phyloP scores from a whole-genome alignment of 495 filamentous ascomycete species.

The Endocarpon pusillum region DNA sequence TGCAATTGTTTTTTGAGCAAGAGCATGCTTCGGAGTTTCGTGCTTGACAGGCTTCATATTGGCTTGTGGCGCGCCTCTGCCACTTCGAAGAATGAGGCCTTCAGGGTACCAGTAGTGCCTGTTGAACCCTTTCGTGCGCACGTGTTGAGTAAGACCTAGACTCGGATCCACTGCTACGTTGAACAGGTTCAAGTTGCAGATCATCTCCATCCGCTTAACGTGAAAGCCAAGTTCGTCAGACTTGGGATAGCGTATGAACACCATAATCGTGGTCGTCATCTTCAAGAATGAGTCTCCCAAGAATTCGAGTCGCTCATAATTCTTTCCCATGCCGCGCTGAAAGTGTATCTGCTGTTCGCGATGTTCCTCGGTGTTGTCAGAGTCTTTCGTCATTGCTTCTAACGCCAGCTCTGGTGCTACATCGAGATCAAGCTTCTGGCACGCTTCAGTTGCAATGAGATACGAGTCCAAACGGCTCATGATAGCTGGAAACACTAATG shows the following conservation, averaged over 20 bases:
- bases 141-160: constrained; percentile 46
- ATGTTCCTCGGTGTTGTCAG: constrained; percentile 75
- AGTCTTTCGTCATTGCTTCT: constrained; percentile 89
- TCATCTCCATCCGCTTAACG: constrained; percentile 72
- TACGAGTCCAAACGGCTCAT: constrained; percentile 69
- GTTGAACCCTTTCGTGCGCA: constrained; percentile 53
- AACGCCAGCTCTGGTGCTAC: constrained; percentile 56
- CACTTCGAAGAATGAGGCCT: constrained; percentile 45
- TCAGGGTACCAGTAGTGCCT: constrained; percentile 69
- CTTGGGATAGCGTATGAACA: constrained; percentile 58
- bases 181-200: constrained; percentile 87
- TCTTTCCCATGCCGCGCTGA: constrained; percentile 82
- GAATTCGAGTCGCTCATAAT: constrained; percentile 92
- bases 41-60: too few species aligned
- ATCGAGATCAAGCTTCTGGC: constrained; percentile 36
- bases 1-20: constrained; percentile 86
- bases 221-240: constrained; percentile 79
- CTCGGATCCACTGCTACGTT: constrained; percentile 49
- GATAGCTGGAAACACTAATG: constrained; percentile 62
- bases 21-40: constrained; percentile 38
- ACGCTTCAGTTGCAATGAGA: constrained; percentile 62
- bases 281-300: constrained; percentile 90
- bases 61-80: too few species aligned
- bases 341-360: constrained; percentile 51
- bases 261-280: constrained; percentile 78